Base-by-base conservation (phyloP, 2,329 filamentous ascomycete genomes). In the Ramichloridium luteum region DNA sequence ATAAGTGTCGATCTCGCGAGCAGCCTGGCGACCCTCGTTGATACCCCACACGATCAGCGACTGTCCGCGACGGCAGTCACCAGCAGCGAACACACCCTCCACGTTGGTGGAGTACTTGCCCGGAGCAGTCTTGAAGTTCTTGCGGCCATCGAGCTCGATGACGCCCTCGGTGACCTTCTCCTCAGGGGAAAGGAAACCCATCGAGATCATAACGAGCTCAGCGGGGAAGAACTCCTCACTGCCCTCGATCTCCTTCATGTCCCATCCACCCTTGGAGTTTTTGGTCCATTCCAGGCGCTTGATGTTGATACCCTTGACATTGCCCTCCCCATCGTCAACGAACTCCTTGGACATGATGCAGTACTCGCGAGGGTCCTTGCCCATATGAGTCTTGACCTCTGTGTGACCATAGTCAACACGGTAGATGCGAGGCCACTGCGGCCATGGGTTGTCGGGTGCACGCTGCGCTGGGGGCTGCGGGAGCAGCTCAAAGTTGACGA, bases 291-390 rank as follows among this genome's bases (percentile, higher is more conserved):
- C 86, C 26, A 96, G 86, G 33, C 88, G 84, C 37, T 90, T 74
- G 26, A 85, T 93, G 62, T 90, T 93, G 69, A 96, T 93, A 42
- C 88, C 88, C 68, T 85, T 92, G 53, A 96, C 84, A 44, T 79
- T 78, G 55, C 86, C 86, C 30, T 62, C 73, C 40, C 84, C 86
- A 48, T 93, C 84, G 44, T 86, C 83, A 39, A 92, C 83, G 47
- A 96, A 96, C 50, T 93, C 83, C 65, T 92, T 88, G 12, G 85
- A 93, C 84, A 94, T 93, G 62, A 96, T 85, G 65, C 86, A 94
- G 69, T 81, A 96, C 64, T 94, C 88, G 48, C 88, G 84, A 36
- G 88, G 88, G 51, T 94, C 88, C 57, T 86, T 86, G 61, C 88
- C 88, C 67, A 86, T 88, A 66, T 94, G 86, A 47, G 88, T 85